A percentile compares a stretch with the other conserved stretches of the same genome.
Evolutionary conservation across 768 basidiomycete genomes (phyloP).

Genomic region (Boletus eberwhitei): DNA sequence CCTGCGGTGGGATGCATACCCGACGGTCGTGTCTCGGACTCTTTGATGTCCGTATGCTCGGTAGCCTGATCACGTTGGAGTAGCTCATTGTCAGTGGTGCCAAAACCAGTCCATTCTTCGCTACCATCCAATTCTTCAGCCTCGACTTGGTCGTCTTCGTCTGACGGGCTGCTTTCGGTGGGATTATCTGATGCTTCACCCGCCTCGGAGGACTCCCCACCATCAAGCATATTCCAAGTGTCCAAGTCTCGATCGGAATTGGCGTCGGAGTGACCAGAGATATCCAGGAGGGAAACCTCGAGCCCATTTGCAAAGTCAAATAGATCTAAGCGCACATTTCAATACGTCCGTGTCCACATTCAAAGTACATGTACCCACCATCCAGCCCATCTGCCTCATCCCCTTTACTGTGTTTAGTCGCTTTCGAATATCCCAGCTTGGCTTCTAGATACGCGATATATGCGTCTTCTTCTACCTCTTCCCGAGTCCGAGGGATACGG

Average conservation of each 20-base stretch:
- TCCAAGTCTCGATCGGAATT: neutral
- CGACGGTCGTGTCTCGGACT: neutral
- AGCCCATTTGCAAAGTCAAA: constrained; percentile 45
- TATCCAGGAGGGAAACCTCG: constrained; percentile 7
- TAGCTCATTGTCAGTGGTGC: constrained; percentile 5
- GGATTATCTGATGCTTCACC: constrained; percentile 1
- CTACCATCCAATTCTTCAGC: constrained; percentile 24
- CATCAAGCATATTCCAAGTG: neutral
- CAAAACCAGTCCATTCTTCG: constrained; percentile 41
- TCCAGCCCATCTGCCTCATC: constrained; percentile 78
- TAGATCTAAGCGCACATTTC: constrained; percentile 40
- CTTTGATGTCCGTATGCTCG: neutral
- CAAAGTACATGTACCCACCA: constrained; percentile 45
- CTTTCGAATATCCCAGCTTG: constrained; percentile 57
- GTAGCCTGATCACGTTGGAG: neutral
- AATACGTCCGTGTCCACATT: neutral
- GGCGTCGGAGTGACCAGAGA: neutral
- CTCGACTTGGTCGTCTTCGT: constrained; percentile 4
- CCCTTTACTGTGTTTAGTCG: constrained; percentile 40
- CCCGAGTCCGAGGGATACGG: constrained; percentile 30
- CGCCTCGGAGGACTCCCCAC: neutral
- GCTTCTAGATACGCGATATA: constrained; percentile 84
- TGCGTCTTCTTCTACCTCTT: constrained; percentile 70
- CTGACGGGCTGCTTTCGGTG: neutral
- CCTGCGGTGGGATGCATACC: constrained; percentile 12